Percentiles rank a stretch among this genome's conserved stretches.
These are phyloP conservation scores for Rosa hybrid DNA, from an alignment of 331 rosid species.

Conservation along the genomic window DNA sequence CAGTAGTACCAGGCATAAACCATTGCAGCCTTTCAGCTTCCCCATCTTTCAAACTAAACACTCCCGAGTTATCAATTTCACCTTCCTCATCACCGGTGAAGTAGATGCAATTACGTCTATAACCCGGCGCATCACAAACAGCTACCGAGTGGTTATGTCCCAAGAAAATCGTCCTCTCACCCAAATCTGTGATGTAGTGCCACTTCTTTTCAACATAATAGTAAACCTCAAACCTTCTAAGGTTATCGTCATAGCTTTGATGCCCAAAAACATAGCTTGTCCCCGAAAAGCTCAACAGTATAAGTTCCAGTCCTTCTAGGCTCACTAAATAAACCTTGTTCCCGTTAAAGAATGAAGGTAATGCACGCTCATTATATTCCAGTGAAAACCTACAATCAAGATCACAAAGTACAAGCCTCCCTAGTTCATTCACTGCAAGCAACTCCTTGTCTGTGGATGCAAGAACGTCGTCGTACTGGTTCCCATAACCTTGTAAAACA, in stretches of 20 bases:
- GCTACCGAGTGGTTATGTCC: conserved; percentile 5
- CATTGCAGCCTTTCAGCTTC: neutral
- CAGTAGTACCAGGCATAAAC: neutral
- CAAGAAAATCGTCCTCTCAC: neutral
- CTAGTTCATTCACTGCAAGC: neutral
- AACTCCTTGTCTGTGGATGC: neutral
- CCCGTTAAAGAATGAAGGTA: neutral
- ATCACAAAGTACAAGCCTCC: neutral
- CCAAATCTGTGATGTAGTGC: neutral
- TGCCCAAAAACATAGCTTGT: neutral
- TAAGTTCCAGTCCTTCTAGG: neutral
- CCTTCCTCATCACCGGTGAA: neutral
- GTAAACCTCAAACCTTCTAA: conserved; percentile 10
- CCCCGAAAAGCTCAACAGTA: neutral
- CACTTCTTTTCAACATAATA: neutral
- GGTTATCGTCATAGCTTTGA: neutral
- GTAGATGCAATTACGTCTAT: conserved; percentile 10
- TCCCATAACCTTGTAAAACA: neutral
- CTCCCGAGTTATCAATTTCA: neutral
- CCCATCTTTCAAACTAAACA: conserved; percentile 2
- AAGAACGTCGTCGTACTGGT: neutral
- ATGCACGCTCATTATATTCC: neutral
- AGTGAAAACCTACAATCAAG: neutral
- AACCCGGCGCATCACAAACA: neutral
- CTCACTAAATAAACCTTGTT: neutral